Percentiles rank a stretch among this genome's conserved stretches.
Conservation (phyloP, 2,329 filamentous ascomycete species). For the Pezicula rhizophila region DNA sequence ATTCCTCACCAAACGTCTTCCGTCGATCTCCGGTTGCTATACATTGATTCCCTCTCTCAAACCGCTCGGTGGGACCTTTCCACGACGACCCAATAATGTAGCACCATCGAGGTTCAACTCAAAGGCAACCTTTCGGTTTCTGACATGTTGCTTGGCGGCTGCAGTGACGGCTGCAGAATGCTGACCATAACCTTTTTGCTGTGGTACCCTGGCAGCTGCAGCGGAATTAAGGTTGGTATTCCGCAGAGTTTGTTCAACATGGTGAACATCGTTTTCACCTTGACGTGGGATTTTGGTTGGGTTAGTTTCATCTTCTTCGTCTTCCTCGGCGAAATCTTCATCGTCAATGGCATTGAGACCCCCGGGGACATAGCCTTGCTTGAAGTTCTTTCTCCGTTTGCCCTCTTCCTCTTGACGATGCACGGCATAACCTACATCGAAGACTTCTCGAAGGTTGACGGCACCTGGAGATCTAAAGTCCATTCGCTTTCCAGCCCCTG, state of each 20-base stretch:
- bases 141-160: conserved; percentile 75
- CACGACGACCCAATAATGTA: conserved; percentile 72
- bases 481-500: conserved; percentile 59
- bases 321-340: conserved; percentile 60
- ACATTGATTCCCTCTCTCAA: conserved; percentile 21
- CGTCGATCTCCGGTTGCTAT: conserved; percentile 7
- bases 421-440: conserved; percentile 96
- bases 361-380: conserved; percentile 65
- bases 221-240: conserved; percentile 70
- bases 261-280: conserved; percentile 52
- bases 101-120: conserved; percentile 89
- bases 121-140: conserved; percentile 71
- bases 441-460: conserved; percentile 92
- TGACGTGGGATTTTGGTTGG: conserved; percentile 64
- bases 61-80: conserved; percentile 33
- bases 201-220: conserved; percentile 48
- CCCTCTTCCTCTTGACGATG: conserved; percentile 94
- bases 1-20: background rate
- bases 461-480: conserved; percentile 95
- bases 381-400: conserved; percentile 81
- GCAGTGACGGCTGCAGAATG: conserved; percentile 80
- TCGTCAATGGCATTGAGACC: conserved; percentile 59
- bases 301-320: conserved; percentile 45
- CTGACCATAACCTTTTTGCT: conserved; percentile 71
- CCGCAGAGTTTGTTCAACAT: conserved; percentile 81